Conservation (phyloP, 441 rosid genomes). For the Geranium incanum region DNA sequence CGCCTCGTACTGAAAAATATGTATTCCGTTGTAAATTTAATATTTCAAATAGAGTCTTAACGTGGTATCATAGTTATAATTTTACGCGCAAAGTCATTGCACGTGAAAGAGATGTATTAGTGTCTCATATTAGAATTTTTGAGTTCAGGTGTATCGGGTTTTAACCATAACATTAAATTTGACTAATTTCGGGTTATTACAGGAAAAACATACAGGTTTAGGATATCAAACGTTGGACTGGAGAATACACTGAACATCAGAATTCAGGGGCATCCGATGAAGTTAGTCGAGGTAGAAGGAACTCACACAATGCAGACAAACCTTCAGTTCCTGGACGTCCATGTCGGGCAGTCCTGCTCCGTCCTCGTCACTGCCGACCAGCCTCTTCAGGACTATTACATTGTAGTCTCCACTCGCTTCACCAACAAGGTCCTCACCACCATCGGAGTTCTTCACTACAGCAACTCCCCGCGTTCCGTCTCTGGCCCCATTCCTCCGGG, state of each 20-base stretch:
- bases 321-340: conserved; percentile 71
- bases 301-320: conserved; percentile 73
- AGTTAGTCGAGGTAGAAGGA: conserved; percentile 87
- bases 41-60: no score
- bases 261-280: conserved; percentile 74
- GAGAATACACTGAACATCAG: conserved; percentile 69
- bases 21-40: no score
- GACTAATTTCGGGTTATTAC: conserved; percentile 2
- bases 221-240: conserved; percentile 87
- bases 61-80: no score
- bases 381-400: conserved; percentile 65
- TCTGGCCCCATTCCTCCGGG: conserved; percentile 72
- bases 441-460: conserved; percentile 59
- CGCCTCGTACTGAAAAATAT: not conserved
- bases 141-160: no score
- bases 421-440: conserved; percentile 45
- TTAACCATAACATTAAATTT: not conserved
- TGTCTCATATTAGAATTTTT: no score
- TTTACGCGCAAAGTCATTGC: no score
- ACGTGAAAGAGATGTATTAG: not conserved
- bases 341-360: conserved; percentile 78
- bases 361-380: conserved; percentile 84
- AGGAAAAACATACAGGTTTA: conserved; percentile 79
- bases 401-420: conserved; percentile 79
- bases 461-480: conserved; percentile 60